A percentile compares a stretch with the other conserved stretches of the same genome.
These are phyloP conservation scores for Tolypocladium ophioglossoides DNA, from an alignment of 2,329 filamentous ascomycete genomes.

Conservation along the genomic window DNA sequence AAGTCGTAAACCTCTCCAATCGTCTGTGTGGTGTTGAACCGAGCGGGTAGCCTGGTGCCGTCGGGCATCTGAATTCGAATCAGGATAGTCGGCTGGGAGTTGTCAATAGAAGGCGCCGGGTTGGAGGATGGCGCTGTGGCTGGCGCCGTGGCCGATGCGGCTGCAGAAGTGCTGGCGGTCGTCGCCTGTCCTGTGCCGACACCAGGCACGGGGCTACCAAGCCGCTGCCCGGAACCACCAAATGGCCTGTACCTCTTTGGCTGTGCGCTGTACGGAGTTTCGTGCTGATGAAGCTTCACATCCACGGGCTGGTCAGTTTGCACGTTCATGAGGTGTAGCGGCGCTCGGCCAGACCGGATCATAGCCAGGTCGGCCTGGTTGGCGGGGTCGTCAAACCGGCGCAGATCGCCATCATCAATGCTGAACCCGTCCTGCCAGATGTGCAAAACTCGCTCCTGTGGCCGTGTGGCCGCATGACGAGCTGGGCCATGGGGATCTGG, in stretches of 20 bases:
- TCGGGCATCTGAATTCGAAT: slow-evolving; percentile 72
- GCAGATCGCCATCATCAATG: slow-evolving; percentile 69
- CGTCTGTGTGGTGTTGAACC: slow-evolving; percentile 73
- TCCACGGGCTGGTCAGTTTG: slow-evolving; percentile 65
- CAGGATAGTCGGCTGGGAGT: slow-evolving; percentile 55
- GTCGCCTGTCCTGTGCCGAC: slow-evolving; percentile 16
- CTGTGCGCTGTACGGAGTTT: slow-evolving; percentile 57
- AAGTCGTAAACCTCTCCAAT: slow-evolving; percentile 70
- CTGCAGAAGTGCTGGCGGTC: slow-evolving; percentile 12
- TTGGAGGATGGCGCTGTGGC: slow-evolving; percentile 24
- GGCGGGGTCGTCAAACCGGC: slow-evolving; percentile 67
- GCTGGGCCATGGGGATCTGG: slow-evolving; percentile 42
- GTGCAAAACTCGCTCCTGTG: slow-evolving; percentile 60
- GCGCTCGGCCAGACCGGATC: slow-evolving; percentile 68
- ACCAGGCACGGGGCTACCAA: slow-evolving; percentile 69
- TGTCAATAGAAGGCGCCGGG: slow-evolving; percentile 38
- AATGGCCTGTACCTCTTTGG: slow-evolving; percentile 73
- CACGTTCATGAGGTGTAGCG: slow-evolving; percentile 69
- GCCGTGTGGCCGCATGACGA: slow-evolving; percentile 23
- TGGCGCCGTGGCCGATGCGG: slow-evolving; percentile 18
- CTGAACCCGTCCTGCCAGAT: slow-evolving; percentile 81
- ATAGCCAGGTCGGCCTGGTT: slow-evolving; percentile 63
- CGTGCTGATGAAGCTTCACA: slow-evolving; percentile 67
- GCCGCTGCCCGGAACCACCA: slow-evolving; percentile 56
- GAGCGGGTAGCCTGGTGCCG: slow-evolving; percentile 64